phyloP scores from a whole-genome alignment of 495 filamentous ascomycete genomes.

The Schizothecium vesticola region DNA sequence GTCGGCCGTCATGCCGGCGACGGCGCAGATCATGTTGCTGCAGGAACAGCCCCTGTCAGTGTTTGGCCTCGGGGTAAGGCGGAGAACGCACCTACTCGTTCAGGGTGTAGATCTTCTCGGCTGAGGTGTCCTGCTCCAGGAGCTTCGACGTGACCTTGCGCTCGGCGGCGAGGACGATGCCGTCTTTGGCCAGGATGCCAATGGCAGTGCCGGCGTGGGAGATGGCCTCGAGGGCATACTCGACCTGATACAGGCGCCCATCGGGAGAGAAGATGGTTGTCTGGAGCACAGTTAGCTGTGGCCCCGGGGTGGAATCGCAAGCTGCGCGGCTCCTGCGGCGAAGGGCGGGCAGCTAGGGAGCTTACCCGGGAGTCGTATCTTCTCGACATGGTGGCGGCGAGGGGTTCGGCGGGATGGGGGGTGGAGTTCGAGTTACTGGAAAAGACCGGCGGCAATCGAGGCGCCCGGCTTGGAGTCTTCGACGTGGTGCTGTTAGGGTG shows the following conservation, averaged over 20 bases:
- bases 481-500: background rate
- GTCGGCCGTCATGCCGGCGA: constrained; percentile 98
- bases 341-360: constrained; percentile 14
- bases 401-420: background rate
- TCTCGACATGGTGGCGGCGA: constrained; percentile 68
- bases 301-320: constrained; percentile 5
- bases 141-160: constrained; percentile 99
- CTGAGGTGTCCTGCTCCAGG: constrained; percentile 97
- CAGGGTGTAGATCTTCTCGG: constrained; percentile 98
- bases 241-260: constrained; percentile 96
- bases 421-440: constrained; percentile 4
- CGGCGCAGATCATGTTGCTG: constrained; percentile 99
- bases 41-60: background rate
- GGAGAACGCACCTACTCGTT: constrained; percentile 72
- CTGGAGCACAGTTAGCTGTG: constrained; percentile 48
- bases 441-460: background rate
- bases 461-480: background rate
- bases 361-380: constrained; percentile 95
- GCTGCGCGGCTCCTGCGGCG: background rate
- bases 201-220: constrained; percentile 96
- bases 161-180: constrained; percentile 97
- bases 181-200: constrained; percentile 94
- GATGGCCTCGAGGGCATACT: constrained; percentile 98
- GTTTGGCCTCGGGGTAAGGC: background rate
- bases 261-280: constrained; percentile 99